Base-by-base conservation (phyloP, 805 yeast species). In the Candida ovalis region DNA sequence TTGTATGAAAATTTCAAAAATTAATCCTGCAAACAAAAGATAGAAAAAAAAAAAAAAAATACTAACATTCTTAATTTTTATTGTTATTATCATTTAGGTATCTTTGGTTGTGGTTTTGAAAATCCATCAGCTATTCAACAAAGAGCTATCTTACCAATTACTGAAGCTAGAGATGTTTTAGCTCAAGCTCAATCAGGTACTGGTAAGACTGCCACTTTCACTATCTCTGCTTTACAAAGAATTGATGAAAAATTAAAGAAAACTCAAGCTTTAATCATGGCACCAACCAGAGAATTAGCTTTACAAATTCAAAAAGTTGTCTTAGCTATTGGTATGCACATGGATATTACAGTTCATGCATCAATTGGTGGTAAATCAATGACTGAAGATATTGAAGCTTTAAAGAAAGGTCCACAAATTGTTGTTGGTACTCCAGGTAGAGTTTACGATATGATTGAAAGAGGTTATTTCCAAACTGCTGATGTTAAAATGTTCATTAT, bases 131-230 rank as follows among this genome's bases (percentile, higher is more conserved):
- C 98, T 48, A 94, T 94, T 74, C 99, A 94, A 76, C 91, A 90
- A 66, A 83, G 99, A 71, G 99, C 98, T 55, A 94, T 94, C 60
- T 75, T 86, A 72, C 99, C 96, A 69, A 91, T 94, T 70, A 86
- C 90, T 61, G 84, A 83, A 64, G 97, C 97, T 48, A 84, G 90
- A 70, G 99, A 94, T 71, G 95, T 91, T 46, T 82, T 94, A 55
- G 99, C 99, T 52, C 99, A 94, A 75, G 98, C 99, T 50, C 99
- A 94, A 74, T 89, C 97, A 33, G 99, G 99, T 72, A 94, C 99
- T 43, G 99, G 99, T 73, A 94, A 94, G 75, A 94, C 99, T 25
- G 99, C 98, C 56, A 94, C 99, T 42, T 94, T 94, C 77, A 80
- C 97, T 55, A 92, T 94, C 57, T 92, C 96, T 23, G 87, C 90